Evolutionary conservation across 768 basidiomycete genomes (phyloP).

Genomic region (Russula ochroleuca): DNA sequence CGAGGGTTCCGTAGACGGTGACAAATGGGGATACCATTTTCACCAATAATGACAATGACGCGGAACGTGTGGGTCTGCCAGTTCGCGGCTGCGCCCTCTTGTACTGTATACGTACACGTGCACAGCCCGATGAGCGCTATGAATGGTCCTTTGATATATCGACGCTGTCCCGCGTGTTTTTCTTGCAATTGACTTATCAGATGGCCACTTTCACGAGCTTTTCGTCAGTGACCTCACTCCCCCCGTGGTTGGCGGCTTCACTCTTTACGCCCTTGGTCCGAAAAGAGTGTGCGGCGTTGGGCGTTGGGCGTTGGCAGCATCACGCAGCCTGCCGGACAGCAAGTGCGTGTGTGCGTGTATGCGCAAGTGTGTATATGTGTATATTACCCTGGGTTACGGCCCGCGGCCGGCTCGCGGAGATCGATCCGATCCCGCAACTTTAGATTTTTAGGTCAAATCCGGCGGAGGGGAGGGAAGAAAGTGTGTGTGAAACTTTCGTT

Average conservation of each 20-base stretch:
- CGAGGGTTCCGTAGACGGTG: conserved; percentile 13
- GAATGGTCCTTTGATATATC: not conserved
- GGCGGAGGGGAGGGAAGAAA: not conserved
- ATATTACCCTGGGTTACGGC: conserved; percentile 1
- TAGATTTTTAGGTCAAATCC: conserved; percentile 10
- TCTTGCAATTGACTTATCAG: not conserved
- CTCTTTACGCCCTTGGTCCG: not conserved
- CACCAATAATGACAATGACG: conserved; percentile 8
- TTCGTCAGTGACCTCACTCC: not conserved
- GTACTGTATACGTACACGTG: not conserved
- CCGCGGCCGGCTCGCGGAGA: conserved; percentile 26
- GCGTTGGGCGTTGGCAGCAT: not conserved
- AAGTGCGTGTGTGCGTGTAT: not conserved
- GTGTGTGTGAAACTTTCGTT: not conserved
- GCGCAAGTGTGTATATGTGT: not conserved
- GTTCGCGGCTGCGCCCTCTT: not conserved
- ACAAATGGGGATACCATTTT: conserved; percentile 17
- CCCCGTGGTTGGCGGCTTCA: conserved; percentile 3
- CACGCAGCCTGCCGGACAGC: conserved; percentile 3
- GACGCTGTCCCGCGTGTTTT: not conserved
- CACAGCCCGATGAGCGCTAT: not conserved
- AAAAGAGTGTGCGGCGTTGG: conserved; percentile 6
- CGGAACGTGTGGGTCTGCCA: not conserved
- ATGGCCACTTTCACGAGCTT: not conserved
- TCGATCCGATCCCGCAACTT: conserved; percentile 21